Percentiles rank a stretch among this genome's conserved stretches.
Evolutionary conservation across 148 eudicot genomes (phyloP).

Genomic region (Persicaria tinctoria): DNA sequence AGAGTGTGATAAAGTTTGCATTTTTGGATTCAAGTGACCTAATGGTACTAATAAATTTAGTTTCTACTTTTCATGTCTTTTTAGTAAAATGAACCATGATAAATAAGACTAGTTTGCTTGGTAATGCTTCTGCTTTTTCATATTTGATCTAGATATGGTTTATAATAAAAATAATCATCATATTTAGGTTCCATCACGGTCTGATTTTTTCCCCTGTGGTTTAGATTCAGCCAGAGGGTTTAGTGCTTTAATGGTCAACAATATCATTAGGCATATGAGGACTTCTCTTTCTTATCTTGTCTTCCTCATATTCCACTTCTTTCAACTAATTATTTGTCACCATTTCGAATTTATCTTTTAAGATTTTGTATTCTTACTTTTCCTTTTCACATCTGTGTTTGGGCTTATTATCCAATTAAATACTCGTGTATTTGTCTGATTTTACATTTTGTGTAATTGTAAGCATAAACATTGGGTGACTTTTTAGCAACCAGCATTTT

Average conservation of each 20-base stretch:
- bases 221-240: neutral
- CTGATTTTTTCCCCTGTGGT: neutral
- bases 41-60: neutral
- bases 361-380: neutral
- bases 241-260: constrained; percentile 7
- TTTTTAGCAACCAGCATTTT: no score
- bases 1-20: neutral
- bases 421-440: no score
- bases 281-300: constrained; percentile 6
- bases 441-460: no score
- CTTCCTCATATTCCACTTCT: neutral
- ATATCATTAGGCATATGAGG: constrained; percentile 1
- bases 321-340: neutral
- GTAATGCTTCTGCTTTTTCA: neutral
- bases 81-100: neutral
- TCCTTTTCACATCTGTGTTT: neutral
- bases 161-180: neutral
- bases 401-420: neutral
- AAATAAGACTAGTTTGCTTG: neutral
- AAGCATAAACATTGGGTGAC: no score
- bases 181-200: neutral
- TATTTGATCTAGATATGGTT: neutral
- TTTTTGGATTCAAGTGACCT: neutral
- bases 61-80: neutral
- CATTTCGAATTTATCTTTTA: neutral